Conservation (phyloP, 176 grass and related monocot species). For the Elaeis guineensis region DNA sequence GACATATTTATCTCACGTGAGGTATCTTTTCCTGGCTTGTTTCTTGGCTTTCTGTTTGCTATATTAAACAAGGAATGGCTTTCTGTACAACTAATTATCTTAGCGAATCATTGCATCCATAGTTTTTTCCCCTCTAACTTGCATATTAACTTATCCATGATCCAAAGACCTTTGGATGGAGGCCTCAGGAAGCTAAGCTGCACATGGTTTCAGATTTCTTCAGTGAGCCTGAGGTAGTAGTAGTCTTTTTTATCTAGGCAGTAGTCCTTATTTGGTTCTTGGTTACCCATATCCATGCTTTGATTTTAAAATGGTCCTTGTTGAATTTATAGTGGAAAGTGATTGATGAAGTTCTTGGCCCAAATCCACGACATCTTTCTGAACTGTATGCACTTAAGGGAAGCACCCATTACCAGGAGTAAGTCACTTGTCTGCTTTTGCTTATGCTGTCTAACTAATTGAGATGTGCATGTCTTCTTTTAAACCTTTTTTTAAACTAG, state of each 20-base stretch:
- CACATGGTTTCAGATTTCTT: slow-evolving; percentile 93
- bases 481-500: too few relatives aligned
- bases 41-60: background rate
- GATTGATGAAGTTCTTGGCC: slow-evolving; percentile 85
- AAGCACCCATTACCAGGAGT: slow-evolving; percentile 45
- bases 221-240: slow-evolving; percentile 88
- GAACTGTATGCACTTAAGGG: slow-evolving; percentile 86
- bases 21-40: slow-evolving; percentile 41
- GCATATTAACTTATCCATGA: slow-evolving; percentile 5
- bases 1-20: slow-evolving; percentile 98
- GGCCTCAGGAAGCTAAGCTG: slow-evolving; percentile 69
- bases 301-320: slow-evolving; percentile 34
- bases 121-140: background rate
- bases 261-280: too few relatives aligned
- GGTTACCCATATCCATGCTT: background rate
- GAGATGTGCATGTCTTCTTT: too few relatives aligned
- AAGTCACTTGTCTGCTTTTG: slow-evolving; percentile 23
- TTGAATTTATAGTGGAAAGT: slow-evolving; percentile 99
- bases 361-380: slow-evolving; percentile 77
- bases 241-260: slow-evolving; percentile 11
- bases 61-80: background rate
- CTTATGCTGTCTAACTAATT: background rate
- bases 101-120: too few relatives aligned
- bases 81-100: too few relatives aligned
- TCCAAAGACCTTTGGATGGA: slow-evolving; percentile 86